Evolutionary conservation across 148 eudicot species (phyloP), one percentile per base, ranked within the genome.

Genomic region (Vaccinium corymbosum): DNA sequence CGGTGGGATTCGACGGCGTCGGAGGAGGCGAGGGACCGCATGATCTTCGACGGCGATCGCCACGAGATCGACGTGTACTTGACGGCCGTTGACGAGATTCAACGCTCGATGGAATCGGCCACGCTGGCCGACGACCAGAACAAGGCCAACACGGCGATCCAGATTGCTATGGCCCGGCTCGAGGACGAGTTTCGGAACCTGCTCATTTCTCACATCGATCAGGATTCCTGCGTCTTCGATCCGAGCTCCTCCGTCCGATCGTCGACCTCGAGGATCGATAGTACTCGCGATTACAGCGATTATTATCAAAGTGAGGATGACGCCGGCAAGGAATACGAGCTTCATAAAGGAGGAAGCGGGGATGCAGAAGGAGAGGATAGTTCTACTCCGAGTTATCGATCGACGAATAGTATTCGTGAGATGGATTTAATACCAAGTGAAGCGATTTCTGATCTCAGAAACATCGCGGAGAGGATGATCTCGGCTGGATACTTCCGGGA

Each of bases 1-100:
- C 94, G 95, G 5, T 96, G 99, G 99, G 98, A 96, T 75, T 93
- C 97, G 2, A 89, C 94, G 15, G 94, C 87, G 3, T 93, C 98
- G 1, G 95, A 93, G n/a, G 93, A 92, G 7, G 93, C 97, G 0
- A 83, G 97, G 25, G 95, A 92, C 4, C 38, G 42, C 2, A 68
- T 68, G 73, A 68, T 68, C 17, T 68, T 68, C 73, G 73, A 68
- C 0, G 19, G 73, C 38, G 73, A 68, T 32, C 42, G 73, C 38
- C 8, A 25, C 42, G 42, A 68, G 73, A 29, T 68, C 73, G 73
- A 68, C 16, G 3, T 2, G 7, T 68, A 68, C 73, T 32, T 27
- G 7, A 27, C 16, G 1, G 73, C 73, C 35, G 73, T 68, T 15
- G 73, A 68, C 73, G 73, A 68, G 73, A 68, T 68, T 32, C 73